Percentiles rank a stretch among this genome's conserved stretches.
phyloP scores from a whole-genome alignment of 352 stramenopile genomes.

The Phytophthora idaei region DNA sequence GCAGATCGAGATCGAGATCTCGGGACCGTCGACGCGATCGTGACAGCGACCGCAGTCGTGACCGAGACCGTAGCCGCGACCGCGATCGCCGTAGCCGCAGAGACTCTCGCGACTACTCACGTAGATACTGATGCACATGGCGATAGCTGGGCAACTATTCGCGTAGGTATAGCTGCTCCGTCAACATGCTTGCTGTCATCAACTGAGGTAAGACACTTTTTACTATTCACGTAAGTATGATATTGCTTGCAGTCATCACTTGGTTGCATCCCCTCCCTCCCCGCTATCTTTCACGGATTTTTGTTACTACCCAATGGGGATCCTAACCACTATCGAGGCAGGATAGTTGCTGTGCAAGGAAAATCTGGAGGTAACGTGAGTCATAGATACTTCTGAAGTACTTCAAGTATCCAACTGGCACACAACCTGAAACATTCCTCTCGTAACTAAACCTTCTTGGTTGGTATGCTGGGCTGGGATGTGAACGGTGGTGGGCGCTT shows the following conservation, averaged over 20 bases:
- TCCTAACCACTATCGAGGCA: too few species aligned
- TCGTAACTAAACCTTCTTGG: too few species aligned
- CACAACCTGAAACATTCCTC: too few species aligned
- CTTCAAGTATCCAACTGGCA: too few species aligned
- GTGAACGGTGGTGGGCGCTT: too few species aligned
- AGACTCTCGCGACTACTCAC: conserved; percentile 54
- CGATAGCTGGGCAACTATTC: conserved; percentile 8
- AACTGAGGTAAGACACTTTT: conserved; percentile 15
- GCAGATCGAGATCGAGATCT: conserved; percentile 32
- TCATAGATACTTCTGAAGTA: too few species aligned
- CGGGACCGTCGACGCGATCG: conserved; percentile 50
- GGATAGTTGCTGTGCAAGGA: too few species aligned
- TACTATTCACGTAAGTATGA: not conserved
- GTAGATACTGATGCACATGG: conserved; percentile 35
- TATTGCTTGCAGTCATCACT: too few species aligned
- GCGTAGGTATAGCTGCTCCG: conserved; percentile 19
- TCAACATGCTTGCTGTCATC: conserved; percentile 12
- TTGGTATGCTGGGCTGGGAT: too few species aligned
- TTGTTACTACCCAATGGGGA: too few species aligned
- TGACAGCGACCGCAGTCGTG: conserved; percentile 45
- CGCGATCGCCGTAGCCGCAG: conserved; percentile 57
- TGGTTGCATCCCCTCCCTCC: not conserved
- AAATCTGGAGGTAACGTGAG: too few species aligned
- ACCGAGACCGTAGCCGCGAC: conserved; percentile 42
- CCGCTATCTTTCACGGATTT: not conserved